phyloP scores from a whole-genome alignment of 2,329 filamentous ascomycete genomes.

The Colletotrichum cuscutae region DNA sequence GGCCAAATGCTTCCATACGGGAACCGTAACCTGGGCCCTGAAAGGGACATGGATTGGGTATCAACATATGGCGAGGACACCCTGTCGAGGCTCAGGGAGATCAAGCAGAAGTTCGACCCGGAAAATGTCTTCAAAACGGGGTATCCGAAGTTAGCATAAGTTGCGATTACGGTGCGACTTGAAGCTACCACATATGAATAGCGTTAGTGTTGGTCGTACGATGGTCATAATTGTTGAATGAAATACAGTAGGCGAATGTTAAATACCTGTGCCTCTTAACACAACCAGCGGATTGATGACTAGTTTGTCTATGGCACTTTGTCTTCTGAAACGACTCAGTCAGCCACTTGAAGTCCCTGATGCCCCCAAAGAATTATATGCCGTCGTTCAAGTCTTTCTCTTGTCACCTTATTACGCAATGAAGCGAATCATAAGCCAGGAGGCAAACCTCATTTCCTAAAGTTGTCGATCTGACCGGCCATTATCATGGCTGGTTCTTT shows the following conservation, averaged over 20 bases:
- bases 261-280: too few species aligned
- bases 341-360: too few species aligned
- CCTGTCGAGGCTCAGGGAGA: conserved; percentile 29
- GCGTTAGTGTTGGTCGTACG: not conserved
- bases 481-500: too few species aligned
- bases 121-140: conserved; percentile 30
- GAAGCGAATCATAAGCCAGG: too few species aligned
- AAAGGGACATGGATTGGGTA: conserved; percentile 38
- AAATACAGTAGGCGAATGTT: not conserved
- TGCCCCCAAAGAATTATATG: too few species aligned
- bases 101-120: conserved; percentile 34
- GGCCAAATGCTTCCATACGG: conserved; percentile 45
- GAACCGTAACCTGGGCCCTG: conserved; percentile 24
- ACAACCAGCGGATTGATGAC: too few species aligned
- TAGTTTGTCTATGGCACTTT: too few species aligned
- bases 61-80: conserved; percentile 44
- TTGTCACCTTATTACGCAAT: too few species aligned
- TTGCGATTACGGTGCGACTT: not conserved
- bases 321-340: too few species aligned
- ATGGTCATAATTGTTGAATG: not conserved
- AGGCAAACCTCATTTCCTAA: too few species aligned
- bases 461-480: too few species aligned
- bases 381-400: too few species aligned
- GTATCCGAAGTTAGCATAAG: conserved; percentile 5
- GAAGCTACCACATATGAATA: not conserved